A percentile compares a stretch with the other conserved stretches of the same genome.
Conservation (phyloP, 2,329 filamentous ascomycete genomes). For the Colletotrichum tropicicola region DNA sequence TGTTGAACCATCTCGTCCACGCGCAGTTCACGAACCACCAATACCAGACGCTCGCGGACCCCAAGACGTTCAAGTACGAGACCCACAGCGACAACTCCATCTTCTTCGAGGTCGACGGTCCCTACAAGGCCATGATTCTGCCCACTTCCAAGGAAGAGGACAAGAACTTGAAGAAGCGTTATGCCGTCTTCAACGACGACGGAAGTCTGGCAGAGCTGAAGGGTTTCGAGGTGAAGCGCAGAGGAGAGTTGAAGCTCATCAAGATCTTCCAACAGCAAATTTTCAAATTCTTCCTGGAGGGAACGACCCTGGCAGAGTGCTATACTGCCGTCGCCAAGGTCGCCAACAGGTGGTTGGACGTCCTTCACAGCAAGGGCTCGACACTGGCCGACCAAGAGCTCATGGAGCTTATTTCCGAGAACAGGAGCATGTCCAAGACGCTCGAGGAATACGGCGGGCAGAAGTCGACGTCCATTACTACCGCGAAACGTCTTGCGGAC, state of each 20-base stretch:
- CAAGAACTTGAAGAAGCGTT: conserved; percentile 99
- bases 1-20: conserved; percentile 98
- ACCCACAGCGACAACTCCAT: conserved; percentile 99
- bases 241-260: conserved; percentile 98
- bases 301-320: conserved; percentile 85
- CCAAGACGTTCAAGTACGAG: conserved; percentile 85
- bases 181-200: conserved; percentile 98
- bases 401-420: conserved; percentile 99
- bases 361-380: conserved; percentile 85
- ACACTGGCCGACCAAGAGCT: conserved; percentile 96
- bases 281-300: conserved; percentile 99
- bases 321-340: conserved; percentile 94
- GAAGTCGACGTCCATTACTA: conserved; percentile 99
- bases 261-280: conserved; percentile 99
- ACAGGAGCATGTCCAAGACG: conserved; percentile 97
- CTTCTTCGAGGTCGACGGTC: conserved; percentile 98
- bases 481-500: conserved; percentile 91
- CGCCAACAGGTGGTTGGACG: conserved; percentile 96
- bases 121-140: conserved; percentile 96
- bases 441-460: conserved; percentile 95
- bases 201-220: conserved; percentile 95
- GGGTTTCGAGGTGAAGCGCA: conserved; percentile 95
- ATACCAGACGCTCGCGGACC: conserved; percentile 89
- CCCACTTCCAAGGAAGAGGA: conserved; percentile 99
- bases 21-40: conserved; percentile 96